Base-by-base conservation (phyloP, 768 basidiomycete genomes). In the Lenzites betulinus region DNA sequence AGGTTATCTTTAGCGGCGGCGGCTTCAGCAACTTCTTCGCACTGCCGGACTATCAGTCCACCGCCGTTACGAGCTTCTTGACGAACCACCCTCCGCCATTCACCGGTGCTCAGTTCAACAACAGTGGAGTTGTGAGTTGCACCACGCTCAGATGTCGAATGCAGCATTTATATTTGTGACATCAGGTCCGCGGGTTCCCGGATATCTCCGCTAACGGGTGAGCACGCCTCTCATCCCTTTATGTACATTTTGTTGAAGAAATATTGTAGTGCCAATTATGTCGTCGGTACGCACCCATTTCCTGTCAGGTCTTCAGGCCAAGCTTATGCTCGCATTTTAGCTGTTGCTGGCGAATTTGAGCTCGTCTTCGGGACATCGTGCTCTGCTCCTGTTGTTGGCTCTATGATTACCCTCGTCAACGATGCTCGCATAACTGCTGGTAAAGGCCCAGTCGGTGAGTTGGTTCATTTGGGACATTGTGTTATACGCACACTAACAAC, bases 11-110 rank as follows among this genome's bases (percentile, higher is more conserved):
- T 70, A 70, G 70, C 46, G 75, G 77, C 8, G 77, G 77, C 9
- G 77, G 77, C 6, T 78, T 78, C 71, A 75, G 73, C 63, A 75
- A 78, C 64, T 64, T 76, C 65, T 78, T 78, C 66, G 30, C 69
- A 11, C 68, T 74, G 48, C 77, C 77, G 7, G 23, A 41, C n/a
- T 78, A 75, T 63, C 77, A 78, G 64, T 62, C 66, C n/a, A 46
- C 48, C 0, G 73, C 72, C 0, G 73, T 77, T 23, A 60, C 43
- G 8, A 53, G 46, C 35, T 77, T 71, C 69, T 59, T 76, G 64
- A 66, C 61, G 33, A 65, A 70, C 28, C 63, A 74, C 50, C 70
- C 73, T 22, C 77, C 77, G 20, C 69, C 74, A 16, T 78, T 73
- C 67, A 70, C 71, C 13, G 54, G 69, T 15, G 63, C 67, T 3